phyloP scores from a whole-genome alignment of 2,329 filamentous ascomycete genomes.

The Alternaria arborescens region DNA sequence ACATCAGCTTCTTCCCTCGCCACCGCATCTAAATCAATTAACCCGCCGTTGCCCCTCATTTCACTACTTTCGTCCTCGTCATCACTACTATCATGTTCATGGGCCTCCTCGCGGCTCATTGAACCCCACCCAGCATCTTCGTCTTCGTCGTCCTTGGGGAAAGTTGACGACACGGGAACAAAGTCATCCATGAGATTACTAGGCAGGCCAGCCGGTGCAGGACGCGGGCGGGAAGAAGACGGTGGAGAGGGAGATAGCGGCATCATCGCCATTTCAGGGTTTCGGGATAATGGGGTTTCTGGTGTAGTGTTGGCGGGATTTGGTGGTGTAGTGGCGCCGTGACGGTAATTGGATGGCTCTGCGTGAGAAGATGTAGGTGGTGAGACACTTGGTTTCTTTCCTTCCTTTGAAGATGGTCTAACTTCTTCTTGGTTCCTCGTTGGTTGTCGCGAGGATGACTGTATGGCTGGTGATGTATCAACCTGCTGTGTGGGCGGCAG shows the following conservation, averaged over 20 bases:
- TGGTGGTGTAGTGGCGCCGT: constrained; percentile 15
- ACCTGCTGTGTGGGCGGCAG: constrained; percentile 36
- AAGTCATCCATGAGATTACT: constrained; percentile 48
- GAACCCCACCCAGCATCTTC: constrained; percentile 49
- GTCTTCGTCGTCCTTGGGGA: constrained; percentile 30
- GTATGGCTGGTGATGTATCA: constrained; percentile 5
- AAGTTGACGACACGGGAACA: constrained; percentile 37
- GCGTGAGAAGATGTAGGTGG: not conserved
- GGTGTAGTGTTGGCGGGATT: constrained; percentile 9
- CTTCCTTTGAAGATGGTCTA: constrained; percentile 7
- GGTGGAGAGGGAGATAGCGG: constrained; percentile 37
- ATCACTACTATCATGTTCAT: constrained; percentile 14
- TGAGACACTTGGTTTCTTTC: not conserved
- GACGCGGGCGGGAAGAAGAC: constrained; percentile 14
- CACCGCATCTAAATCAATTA: constrained; percentile 48
- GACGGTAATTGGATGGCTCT: not conserved
- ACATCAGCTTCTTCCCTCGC: constrained; percentile 49
- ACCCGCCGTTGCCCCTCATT: constrained; percentile 15
- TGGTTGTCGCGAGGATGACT: constrained; percentile 6
- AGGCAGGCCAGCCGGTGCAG: constrained; percentile 37
- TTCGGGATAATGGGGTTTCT: constrained; percentile 21
- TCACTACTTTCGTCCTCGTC: constrained; percentile 28
- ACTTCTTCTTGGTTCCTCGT: not conserved
- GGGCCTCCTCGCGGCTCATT: constrained; percentile 38
- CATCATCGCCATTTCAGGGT: constrained; percentile 47